Evolutionary conservation across 202 grass and related monocot species (phyloP).

Genomic region (Elaeis oleifera): DNA sequence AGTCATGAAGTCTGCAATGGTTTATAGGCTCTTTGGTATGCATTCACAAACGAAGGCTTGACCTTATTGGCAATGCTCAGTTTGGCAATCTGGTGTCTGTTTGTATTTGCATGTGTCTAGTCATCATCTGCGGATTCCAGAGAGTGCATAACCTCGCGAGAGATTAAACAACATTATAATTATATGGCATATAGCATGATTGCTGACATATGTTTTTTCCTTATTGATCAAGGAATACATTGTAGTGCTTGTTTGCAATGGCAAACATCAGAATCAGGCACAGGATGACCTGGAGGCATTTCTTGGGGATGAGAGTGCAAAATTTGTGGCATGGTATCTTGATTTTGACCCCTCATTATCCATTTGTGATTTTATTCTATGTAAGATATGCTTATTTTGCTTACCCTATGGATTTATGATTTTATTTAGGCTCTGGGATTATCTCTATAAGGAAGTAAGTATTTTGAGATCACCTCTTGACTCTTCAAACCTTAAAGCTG

Average conservation of each 20-base stretch:
- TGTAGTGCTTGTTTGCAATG: slow-evolving; percentile 81
- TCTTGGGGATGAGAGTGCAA: slow-evolving; percentile 60
- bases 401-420: slow-evolving; percentile 21
- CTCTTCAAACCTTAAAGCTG: slow-evolving; percentile 20
- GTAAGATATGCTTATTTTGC: not conserved
- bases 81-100: no score
- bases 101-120: no score
- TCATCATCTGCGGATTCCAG: no score
- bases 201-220: slow-evolving; percentile 29
- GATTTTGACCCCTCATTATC: slow-evolving; percentile 1
- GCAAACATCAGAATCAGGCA: slow-evolving; percentile 81
- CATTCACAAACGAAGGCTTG: no score
- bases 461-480: slow-evolving; percentile 18
- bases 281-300: slow-evolving; percentile 74
- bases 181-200: not conserved
- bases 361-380: slow-evolving; percentile 5
- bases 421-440: slow-evolving; percentile 50
- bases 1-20: no score
- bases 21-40: no score
- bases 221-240: slow-evolving; percentile 64
- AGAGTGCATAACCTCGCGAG: no score
- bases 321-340: slow-evolving; percentile 79
- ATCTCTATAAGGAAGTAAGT: slow-evolving; percentile 26
- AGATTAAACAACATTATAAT: no score
- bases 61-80: no score